Evolutionary conservation across 2,329 filamentous ascomycete species (phyloP).

Genomic region (Penicillium sp.): DNA sequence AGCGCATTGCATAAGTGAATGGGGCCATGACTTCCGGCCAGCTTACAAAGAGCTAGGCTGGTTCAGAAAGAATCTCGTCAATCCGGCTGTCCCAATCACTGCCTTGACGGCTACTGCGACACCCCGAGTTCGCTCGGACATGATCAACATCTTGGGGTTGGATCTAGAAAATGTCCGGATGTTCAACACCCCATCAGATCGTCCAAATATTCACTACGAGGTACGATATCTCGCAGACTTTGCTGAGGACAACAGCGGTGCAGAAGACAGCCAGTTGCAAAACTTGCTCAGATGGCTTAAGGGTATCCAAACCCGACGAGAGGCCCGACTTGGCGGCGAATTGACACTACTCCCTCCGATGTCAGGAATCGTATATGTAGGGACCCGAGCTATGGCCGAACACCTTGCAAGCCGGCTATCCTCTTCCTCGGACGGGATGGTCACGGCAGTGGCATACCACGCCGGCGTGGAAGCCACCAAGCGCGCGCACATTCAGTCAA

Average conservation of each 20-base stretch:
- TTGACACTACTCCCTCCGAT: slow-evolving; percentile 34
- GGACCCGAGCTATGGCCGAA: slow-evolving; percentile 42
- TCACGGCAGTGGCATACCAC: slow-evolving; percentile 49
- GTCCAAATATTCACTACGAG: slow-evolving; percentile 87
- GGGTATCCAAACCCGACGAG: slow-evolving; percentile 67
- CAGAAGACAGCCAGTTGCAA: slow-evolving; percentile 65
- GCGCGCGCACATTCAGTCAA: slow-evolving; percentile 57
- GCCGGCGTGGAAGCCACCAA: slow-evolving; percentile 68
- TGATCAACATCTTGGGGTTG: slow-evolving; percentile 71
- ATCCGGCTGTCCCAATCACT: slow-evolving; percentile 84
- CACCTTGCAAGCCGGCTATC: slow-evolving; percentile 40
- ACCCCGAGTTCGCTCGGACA: slow-evolving; percentile 72
- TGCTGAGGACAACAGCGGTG: slow-evolving; percentile 28
- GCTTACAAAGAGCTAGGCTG: slow-evolving; percentile 84
- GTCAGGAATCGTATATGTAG: slow-evolving; percentile 49
- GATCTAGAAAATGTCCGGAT: slow-evolving; percentile 62
- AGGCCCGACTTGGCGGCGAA: slow-evolving; percentile 46
- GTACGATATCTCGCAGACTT: slow-evolving; percentile 60
- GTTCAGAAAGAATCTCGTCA: slow-evolving; percentile 65
- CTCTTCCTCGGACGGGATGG: slow-evolving; percentile 23
- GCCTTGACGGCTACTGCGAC: slow-evolving; percentile 93
- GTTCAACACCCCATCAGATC: slow-evolving; percentile 80
- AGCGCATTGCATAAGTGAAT: slow-evolving; percentile 96
- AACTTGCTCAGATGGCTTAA: slow-evolving; percentile 77
- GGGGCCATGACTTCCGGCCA: slow-evolving; percentile 95